phyloP scores from a whole-genome alignment of 768 basidiomycete genomes.

The Termitomyces sp. region DNA sequence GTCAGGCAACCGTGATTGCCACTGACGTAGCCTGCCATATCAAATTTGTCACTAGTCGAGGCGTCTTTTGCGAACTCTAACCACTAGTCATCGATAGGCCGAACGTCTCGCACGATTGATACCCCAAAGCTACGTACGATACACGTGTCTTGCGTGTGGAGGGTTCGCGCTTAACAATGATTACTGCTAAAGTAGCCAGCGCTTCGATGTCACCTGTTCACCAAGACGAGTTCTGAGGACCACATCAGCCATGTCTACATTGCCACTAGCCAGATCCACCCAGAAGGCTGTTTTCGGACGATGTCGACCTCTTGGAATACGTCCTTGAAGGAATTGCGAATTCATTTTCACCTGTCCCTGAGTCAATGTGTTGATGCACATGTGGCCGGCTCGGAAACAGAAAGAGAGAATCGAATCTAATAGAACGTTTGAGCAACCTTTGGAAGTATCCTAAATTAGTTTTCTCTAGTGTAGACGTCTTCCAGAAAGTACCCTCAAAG shows the following conservation, averaged over 20 bases:
- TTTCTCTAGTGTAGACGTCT: neutral
- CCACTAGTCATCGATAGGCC: neutral
- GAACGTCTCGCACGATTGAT: neutral
- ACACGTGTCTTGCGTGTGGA: neutral
- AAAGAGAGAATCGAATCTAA: neutral
- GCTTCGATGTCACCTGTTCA: too few relatives aligned
- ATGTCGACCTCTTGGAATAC: too few relatives aligned
- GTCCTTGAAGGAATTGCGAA: neutral
- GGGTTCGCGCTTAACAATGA: neutral
- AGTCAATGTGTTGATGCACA: neutral
- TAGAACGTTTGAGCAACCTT: neutral
- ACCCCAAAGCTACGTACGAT: neutral
- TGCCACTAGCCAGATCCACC: neutral
- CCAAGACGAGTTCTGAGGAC: too few relatives aligned
- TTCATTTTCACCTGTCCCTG: neutral
- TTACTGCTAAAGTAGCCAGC: too few relatives aligned
- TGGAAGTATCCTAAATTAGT: neutral
- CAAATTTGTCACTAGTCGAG: neutral
- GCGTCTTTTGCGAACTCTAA: neutral
- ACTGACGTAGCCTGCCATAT: neutral
- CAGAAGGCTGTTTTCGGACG: neutral
- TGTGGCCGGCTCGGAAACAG: neutral
- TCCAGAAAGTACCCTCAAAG: neutral
- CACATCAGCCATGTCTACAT: neutral
- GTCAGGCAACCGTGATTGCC: neutral